Evolutionary conservation across 768 basidiomycete species (phyloP).

Genomic region (Ramaria sp.): DNA sequence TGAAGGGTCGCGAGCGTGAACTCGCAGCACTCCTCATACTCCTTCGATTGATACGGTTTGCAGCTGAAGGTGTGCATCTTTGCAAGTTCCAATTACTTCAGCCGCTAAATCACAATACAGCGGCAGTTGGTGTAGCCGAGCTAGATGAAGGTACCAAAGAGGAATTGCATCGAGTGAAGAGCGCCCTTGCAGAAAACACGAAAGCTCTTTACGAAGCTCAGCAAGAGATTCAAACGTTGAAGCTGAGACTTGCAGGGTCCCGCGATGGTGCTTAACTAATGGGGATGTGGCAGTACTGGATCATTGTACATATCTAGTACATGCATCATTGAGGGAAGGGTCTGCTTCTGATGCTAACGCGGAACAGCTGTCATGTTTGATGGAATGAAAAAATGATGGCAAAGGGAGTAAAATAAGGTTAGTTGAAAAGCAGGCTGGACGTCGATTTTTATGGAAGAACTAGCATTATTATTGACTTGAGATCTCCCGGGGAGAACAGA

Average conservation of each 20-base stretch:
- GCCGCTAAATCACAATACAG: conserved; percentile 31
- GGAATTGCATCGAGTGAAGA: conserved; percentile 36
- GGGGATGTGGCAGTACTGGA: too few relatives aligned
- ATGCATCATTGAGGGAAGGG: too few relatives aligned
- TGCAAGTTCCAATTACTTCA: background rate
- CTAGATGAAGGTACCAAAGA: conserved; percentile 44
- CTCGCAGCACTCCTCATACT: conserved; percentile 60
- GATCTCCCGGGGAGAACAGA: too few relatives aligned
- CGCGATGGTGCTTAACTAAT: background rate
- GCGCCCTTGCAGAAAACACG: conserved; percentile 34
- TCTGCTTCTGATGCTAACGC: too few relatives aligned
- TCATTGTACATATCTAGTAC: too few relatives aligned
- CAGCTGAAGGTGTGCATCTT: background rate
- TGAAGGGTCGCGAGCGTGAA: conserved; percentile 60
- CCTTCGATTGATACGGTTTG: conserved; percentile 70
- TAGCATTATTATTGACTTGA: too few relatives aligned
- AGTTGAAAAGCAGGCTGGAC: too few relatives aligned
- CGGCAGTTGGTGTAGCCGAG: conserved; percentile 68
- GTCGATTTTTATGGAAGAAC: too few relatives aligned
- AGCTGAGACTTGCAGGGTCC: background rate
- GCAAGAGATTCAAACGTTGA: conserved; percentile 45
- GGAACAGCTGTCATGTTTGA: too few relatives aligned
- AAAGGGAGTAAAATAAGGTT: too few relatives aligned
- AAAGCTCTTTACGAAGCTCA: conserved; percentile 32
- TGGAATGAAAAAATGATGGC: too few relatives aligned